These are phyloP conservation scores for Jatropha curcas DNA, from an alignment of 345 rosid genomes.

Conservation along the genomic window DNA sequence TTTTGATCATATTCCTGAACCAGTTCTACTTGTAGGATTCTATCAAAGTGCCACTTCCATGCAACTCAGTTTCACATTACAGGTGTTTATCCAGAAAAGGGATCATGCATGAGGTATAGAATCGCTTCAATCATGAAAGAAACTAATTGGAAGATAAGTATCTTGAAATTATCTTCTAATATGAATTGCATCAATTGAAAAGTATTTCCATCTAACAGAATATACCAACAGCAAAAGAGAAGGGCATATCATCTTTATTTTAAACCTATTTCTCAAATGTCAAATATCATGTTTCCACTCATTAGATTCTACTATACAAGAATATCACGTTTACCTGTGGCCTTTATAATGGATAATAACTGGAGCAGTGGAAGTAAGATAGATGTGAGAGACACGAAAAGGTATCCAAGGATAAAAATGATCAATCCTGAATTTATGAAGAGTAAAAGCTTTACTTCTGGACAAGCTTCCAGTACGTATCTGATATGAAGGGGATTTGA, in stretches of 20 bases:
- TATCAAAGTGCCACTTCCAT: background rate
- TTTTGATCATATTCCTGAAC: background rate
- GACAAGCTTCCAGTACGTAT: background rate
- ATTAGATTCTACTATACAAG: background rate
- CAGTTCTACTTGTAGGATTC: background rate
- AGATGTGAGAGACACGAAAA: background rate
- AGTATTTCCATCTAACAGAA: background rate
- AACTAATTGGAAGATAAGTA: background rate
- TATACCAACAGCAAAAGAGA: background rate
- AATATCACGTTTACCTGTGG: background rate
- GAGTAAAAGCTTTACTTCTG: background rate
- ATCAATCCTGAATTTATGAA: background rate
- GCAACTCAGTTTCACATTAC: constrained; percentile 1
- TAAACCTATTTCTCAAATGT: background rate
- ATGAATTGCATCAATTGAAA: background rate
- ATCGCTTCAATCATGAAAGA: background rate
- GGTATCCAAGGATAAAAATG: background rate
- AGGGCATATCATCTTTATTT: background rate
- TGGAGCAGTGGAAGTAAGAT: background rate
- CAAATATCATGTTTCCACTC: background rate
- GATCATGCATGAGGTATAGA: background rate
- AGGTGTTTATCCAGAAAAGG: background rate
- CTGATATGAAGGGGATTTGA: background rate
- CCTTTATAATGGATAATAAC: background rate
- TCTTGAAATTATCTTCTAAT: background rate